A percentile compares a stretch with the other conserved stretches of the same genome.
Conservation (phyloP, 768 basidiomycete species). For the Mycena indigotica region DNA sequence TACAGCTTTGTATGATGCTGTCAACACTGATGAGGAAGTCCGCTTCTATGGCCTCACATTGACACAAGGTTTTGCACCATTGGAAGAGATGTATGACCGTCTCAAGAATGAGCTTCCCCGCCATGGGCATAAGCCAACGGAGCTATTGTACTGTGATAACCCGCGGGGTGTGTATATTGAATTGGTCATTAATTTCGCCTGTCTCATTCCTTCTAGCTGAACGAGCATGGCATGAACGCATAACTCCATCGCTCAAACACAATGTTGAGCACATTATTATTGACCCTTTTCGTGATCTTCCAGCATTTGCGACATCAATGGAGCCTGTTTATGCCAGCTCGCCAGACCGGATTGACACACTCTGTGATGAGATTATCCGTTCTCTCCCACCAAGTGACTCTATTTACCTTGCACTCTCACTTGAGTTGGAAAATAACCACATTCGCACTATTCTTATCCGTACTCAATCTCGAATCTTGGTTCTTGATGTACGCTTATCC, state of each 20-base stretch:
- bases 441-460: constrained; percentile 2
- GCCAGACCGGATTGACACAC: constrained; percentile 2
- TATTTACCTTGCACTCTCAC: constrained; percentile 1
- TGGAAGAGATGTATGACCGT: not conserved
- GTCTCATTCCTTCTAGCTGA: not conserved
- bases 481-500: constrained; percentile 1
- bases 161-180: not conserved
- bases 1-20: not conserved
- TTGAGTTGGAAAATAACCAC: not conserved
- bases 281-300: not conserved
- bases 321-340: constrained; percentile 4
- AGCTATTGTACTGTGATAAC: not conserved
- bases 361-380: constrained; percentile 3
- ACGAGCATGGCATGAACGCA: not conserved
- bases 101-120: not conserved
- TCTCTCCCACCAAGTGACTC: not conserved
- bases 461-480: not conserved
- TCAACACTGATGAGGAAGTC: not conserved
- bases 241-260: not conserved
- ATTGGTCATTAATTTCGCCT: not conserved
- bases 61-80: not conserved
- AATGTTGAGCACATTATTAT: not conserved
- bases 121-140: not conserved
- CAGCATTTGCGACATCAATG: constrained; percentile 1
- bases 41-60: not conserved